phyloP scores from a whole-genome alignment of 805 yeast genomes.

The Maudiozyma pseudohumilis region DNA sequence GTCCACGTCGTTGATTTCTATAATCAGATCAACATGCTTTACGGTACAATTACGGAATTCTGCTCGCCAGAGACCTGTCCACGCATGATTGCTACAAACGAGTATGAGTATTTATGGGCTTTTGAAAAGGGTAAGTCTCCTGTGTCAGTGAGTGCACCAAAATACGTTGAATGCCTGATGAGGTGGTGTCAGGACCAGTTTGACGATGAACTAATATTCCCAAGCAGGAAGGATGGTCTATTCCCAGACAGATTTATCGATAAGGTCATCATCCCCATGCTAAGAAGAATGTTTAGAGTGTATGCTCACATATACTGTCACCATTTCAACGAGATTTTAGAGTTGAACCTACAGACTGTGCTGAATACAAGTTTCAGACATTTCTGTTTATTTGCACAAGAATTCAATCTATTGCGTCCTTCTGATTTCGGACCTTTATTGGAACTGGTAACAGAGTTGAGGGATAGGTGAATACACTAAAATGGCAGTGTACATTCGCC shows the following conservation, averaged over 20 bases:
- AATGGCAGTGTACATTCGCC: too few species aligned
- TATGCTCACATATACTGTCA: slow-evolving; percentile 98
- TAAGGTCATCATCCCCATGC: slow-evolving; percentile 64
- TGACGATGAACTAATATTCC: slow-evolving; percentile 85
- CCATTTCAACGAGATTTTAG: slow-evolving; percentile 91
- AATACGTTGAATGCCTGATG: slow-evolving; percentile 87
- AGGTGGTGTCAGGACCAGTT: slow-evolving; percentile 89
- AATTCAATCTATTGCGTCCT: slow-evolving; percentile 64
- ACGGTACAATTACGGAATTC: slow-evolving; percentile 91
- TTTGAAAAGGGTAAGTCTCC: slow-evolving; percentile 65
- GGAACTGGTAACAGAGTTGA: slow-evolving; percentile 54
- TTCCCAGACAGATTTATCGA: slow-evolving; percentile 78
- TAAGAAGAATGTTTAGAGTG: slow-evolving; percentile 85
- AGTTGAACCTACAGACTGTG: slow-evolving; percentile 84
- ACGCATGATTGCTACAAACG: slow-evolving; percentile 94
- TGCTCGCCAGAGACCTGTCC: slow-evolving; percentile 96
- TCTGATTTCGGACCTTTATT: slow-evolving; percentile 90
- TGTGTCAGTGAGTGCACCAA: slow-evolving; percentile 85
- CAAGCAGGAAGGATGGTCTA: slow-evolving; percentile 82
- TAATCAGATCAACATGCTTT: slow-evolving; percentile 92
- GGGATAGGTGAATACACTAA: slow-evolving; percentile 27
- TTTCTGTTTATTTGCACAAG: slow-evolving; percentile 77
- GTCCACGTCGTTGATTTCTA: slow-evolving; percentile 96
- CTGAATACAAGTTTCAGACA: slow-evolving; percentile 91
- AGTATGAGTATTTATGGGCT: slow-evolving; percentile 96